Percentiles rank a stretch among this genome's conserved stretches.
These are phyloP conservation scores for Acanthamoeba lenticulata DNA, from an alignment of 208 protist genomes.

Conservation along the genomic window DNA sequence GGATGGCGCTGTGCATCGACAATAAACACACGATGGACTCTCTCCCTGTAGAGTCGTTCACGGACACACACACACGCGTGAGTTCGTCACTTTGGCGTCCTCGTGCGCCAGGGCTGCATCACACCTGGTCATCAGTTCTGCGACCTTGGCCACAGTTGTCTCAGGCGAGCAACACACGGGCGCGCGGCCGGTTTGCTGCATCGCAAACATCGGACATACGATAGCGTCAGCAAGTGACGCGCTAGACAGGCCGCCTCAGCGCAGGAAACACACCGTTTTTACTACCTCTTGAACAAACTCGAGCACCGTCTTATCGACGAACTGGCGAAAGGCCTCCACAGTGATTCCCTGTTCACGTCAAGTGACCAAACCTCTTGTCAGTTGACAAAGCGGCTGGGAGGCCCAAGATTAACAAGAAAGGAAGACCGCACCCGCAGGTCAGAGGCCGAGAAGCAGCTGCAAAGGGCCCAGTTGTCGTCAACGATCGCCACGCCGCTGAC, in stretches of 20 bases:
- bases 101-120: background rate
- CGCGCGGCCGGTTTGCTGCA: background rate
- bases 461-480: constrained; percentile 2
- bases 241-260: too few species aligned
- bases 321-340: background rate
- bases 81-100: too few species aligned
- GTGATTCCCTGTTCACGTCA: background rate
- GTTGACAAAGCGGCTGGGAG: background rate
- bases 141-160: background rate
- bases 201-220: background rate
- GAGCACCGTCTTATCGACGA: background rate
- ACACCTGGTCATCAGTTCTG: background rate
- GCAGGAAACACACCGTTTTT: background rate
- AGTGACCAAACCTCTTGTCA: background rate
- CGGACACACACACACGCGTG: background rate
- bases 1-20: background rate
- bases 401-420: background rate
- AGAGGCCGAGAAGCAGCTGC: background rate
- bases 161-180: background rate
- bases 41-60: background rate
- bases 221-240: background rate
- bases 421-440: background rate
- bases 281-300: background rate
- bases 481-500: background rate
- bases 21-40: constrained; percentile 6